Conservation (phyloP, 2,329 filamentous ascomycete species). For the Paraconiothyrium sp. region DNA sequence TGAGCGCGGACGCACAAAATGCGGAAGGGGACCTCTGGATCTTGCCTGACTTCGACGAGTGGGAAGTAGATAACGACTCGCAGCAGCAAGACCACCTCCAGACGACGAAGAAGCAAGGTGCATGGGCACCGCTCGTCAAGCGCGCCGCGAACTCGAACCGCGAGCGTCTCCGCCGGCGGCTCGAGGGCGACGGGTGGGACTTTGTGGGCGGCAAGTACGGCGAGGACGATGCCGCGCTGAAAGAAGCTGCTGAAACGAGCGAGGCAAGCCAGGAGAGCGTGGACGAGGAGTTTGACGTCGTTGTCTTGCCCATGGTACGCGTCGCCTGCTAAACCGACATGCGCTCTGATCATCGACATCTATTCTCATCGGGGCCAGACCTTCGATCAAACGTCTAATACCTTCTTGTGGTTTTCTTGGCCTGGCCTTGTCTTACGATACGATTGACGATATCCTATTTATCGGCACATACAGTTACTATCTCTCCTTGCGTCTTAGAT, state of each 20-base stretch:
- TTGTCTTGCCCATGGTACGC: conserved; percentile 32
- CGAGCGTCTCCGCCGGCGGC: conserved; percentile 36
- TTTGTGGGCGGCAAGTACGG: conserved; percentile 43
- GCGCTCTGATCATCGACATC: too few relatives aligned
- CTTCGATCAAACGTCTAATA: neutral
- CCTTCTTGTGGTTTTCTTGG: neutral
- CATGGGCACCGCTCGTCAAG: conserved; percentile 32
- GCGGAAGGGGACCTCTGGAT: conserved; percentile 43
- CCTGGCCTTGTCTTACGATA: neutral
- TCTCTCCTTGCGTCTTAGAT: neutral
- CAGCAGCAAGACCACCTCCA: conserved; percentile 13
- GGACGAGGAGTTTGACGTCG: conserved; percentile 48
- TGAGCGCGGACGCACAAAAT: conserved; percentile 19
- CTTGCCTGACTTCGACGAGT: conserved; percentile 43
- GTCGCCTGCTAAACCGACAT: conserved; percentile 21
- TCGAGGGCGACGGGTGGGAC: conserved; percentile 48
- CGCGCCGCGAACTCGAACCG: conserved; percentile 42
- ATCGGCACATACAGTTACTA: conserved; percentile 2
- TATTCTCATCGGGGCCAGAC: too few relatives aligned
- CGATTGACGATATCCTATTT: neutral
- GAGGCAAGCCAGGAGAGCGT: conserved; percentile 43
- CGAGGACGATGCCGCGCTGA: conserved; percentile 29
- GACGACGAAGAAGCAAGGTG: conserved; percentile 8
- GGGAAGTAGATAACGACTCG: conserved; percentile 30
- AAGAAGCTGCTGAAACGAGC: conserved; percentile 26